Base-by-base conservation (phyloP, 345 rosid species). In the Schrenkiella parvula region DNA sequence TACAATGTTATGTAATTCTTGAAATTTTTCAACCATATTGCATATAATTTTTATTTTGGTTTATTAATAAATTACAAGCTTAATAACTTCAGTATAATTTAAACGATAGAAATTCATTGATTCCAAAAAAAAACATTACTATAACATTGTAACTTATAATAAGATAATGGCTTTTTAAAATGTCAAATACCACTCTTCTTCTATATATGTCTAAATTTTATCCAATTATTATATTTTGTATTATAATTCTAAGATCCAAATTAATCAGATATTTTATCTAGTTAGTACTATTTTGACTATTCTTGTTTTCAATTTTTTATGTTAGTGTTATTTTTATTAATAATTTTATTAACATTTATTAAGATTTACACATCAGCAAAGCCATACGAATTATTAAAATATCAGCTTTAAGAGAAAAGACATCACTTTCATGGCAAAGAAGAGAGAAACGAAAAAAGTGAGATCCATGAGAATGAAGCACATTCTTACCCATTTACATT, bases 341-440 rank as follows among this genome's bases (percentile, higher is more conserved):
- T 63, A 38, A 3, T 15, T 12, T 12, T 59, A n/a, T 29, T 6
- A 48, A 18, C 5, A 60, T 0, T 29, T 13, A 35, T 0, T 29
- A 18, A 35, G 32, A 41, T 63, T 52, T 51, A 64, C 65, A 74
- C 72, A 47, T 48, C 44, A 58, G 31, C 18, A 37, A 48, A 56
- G 42, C 18, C 11, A 42, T 48, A 11, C 56, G 8, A 50, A 18
- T 48, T 13, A 54, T 25, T 3, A 44, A 35, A 22, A 25, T 46
- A 18, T 50, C 62, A 66, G 64, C 54, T 74, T 58, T 59, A 59
- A 15, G 15, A 60, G 68, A 74, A 74, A 74, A 42, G 23, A 74
- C 68, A 41, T 59, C 47, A 67, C 62, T 67, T 66, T 74, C 51
- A 22, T 12, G 29, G n/a, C 52, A 19, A 50, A 66, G n/a, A 23